Base-by-base conservation (phyloP, 2,329 filamentous ascomycete genomes). In the Blastomyces parvus region DNA sequence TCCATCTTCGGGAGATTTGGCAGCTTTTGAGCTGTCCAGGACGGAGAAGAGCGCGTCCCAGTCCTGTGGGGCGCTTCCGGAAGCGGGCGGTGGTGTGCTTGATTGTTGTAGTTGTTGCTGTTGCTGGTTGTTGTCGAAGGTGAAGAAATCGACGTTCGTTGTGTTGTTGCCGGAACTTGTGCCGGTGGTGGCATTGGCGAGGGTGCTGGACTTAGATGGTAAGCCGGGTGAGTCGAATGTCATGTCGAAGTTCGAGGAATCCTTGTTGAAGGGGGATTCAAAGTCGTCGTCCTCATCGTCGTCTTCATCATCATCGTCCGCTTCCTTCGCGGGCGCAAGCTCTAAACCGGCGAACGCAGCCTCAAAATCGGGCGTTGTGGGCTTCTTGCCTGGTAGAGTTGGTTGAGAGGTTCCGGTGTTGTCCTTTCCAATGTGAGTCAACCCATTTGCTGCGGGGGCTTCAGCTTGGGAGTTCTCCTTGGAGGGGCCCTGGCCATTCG, bases 21-120 rank as follows among this genome's bases (percentile, higher is more conserved):
- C 7, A 2, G 19, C 7, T 55, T 55, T 55, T 11, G 83, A 77
- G 1, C 82, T 83, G 69, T 93, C 89, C 8, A 96, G 80, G 33
- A 88, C 87, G 1, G 90, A 88, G 77, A 97, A 97, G 62, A 97
- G 90, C 48, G 91, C 89, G 71, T 97, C 93, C 94, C 94, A 97
- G 74, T 97, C 93, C 69, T 95, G 89, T 42, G 78, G 75, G 1
- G 76, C 67, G 55, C 74, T 72, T 58, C 74, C 72, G 64, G 77
- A 73, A 56, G 74, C 72, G 62, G 79, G 73, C 62, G 77, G 67
- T 52, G 74, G 62, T n/a, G 74, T 67, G 30, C 72, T 19, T 66
- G 66, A 58, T 72, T 71, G 60, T 13, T 30, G 36, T 22, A 69
- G 63, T 5, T 40, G 56, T 72, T 71, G 56, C 71, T 71, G 60